A percentile compares a stretch with the other conserved stretches of the same genome.
Conservation (phyloP, 140 eudicot species). For the Ambrosia hybrid region DNA sequence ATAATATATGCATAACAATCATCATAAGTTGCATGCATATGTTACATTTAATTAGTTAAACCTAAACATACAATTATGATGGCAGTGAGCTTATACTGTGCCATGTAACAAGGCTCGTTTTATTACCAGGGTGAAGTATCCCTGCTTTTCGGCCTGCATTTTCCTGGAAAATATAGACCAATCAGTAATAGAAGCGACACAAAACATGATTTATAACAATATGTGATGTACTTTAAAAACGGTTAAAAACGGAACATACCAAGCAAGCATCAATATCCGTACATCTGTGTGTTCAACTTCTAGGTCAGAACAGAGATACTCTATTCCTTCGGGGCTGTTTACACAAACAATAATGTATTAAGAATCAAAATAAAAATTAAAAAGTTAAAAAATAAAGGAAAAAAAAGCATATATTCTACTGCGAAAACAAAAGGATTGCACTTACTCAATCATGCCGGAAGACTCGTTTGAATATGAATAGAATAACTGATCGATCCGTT, state of each 20-base stretch:
- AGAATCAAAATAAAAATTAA: slow-evolving; percentile 5
- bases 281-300: slow-evolving; percentile 90
- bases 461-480: slow-evolving; percentile 61
- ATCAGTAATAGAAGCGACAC: slow-evolving; percentile 6
- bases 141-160: slow-evolving; percentile 93
- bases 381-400: background rate
- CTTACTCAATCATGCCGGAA: slow-evolving; percentile 86
- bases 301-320: slow-evolving; percentile 78
- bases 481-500: slow-evolving; percentile 79
- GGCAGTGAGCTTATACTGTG: slow-evolving; percentile 3
- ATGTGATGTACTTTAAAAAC: background rate
- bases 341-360: slow-evolving; percentile 20
- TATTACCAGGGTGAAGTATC: slow-evolving; percentile 85
- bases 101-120: slow-evolving; percentile 5
- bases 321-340: slow-evolving; percentile 94
- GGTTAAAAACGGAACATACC: slow-evolving; percentile 49
- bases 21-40: background rate
- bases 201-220: background rate
- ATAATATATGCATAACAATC: slow-evolving; percentile 5
- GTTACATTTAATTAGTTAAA: slow-evolving; percentile 1
- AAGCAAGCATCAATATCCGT: slow-evolving; percentile 93
- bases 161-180: slow-evolving; percentile 59
- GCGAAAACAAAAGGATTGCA: slow-evolving; percentile 6
- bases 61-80: slow-evolving; percentile 10
- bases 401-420: slow-evolving; percentile 9